Base-by-base conservation (phyloP, 2,329 filamentous ascomycete species). In the Zopfia rhizophila region DNA sequence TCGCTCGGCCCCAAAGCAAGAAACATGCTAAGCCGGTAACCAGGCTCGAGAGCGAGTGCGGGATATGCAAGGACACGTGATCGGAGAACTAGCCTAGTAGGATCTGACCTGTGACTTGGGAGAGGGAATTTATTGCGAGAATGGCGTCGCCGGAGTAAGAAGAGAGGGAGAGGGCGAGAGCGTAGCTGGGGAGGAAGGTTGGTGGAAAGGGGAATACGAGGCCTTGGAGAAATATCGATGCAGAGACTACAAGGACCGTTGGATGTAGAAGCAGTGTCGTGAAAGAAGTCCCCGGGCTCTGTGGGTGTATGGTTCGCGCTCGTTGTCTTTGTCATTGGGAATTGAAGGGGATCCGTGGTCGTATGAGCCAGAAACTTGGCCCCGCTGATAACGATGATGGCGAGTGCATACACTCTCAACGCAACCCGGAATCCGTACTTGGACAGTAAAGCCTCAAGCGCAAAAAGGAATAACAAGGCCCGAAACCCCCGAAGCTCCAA, bases 391-490 rank as follows among this genome's bases (percentile, higher is more conserved):
- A 64, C 14, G 16, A 54, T 32, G 18, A 66, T 48, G 3, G 56
- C 39, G 32, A 70, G 35, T 6, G 68, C 69, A 50, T 72, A 68
- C 1, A 69, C 65, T 12, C 72, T 55, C n/a, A 75, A 54, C 3
- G 76, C 75, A 3, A 67, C 73, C 4, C 57, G 60, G 47, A 68
- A 74, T 19, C 75, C 74, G 40, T 66, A 74, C 11, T 38, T 53
- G 10, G 55, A 46, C 3, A 78, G 45, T 11, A 76, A 47, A 10
- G 60, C 63, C 35, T 75, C 64, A 11, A 78, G 49, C 7, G 69
- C 48, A 8, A 78, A 76, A 51, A 0, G 76, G 76, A 45, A 78
- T 69, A 2, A 74, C 61, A 2, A 72, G 66, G 1, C 77, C 77
- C 0, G 70, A 70, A 4, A 71, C 60, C 0, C 77, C 78, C 14